Conservation (phyloP, 2,329 filamentous ascomycete species). For the Cytospora schulzeri region DNA sequence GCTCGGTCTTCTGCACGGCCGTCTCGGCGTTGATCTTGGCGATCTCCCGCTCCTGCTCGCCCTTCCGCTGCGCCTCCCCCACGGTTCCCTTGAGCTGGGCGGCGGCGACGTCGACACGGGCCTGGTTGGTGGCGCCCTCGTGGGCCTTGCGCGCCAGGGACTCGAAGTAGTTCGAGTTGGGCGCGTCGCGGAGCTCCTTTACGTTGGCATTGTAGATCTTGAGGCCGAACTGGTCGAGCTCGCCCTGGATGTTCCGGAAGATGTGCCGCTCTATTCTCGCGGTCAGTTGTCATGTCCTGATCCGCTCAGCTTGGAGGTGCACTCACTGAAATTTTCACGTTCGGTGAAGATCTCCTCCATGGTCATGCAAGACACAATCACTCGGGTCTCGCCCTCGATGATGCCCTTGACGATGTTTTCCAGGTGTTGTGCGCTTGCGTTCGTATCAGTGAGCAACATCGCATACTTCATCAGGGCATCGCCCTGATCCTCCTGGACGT, state of each 20-base stretch:
- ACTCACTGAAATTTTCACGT: conserved; percentile 37
- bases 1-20: conserved; percentile 61
- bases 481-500: conserved; percentile 50
- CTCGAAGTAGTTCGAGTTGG: conserved; percentile 79
- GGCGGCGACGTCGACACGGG: conserved; percentile 66
- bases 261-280: conserved; percentile 60
- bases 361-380: conserved; percentile 84
- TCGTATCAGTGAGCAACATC: conserved; percentile 69
- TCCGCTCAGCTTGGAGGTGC: no score
- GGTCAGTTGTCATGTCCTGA: background rate
- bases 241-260: conserved; percentile 74
- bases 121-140: conserved; percentile 82
- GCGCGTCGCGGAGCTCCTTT: conserved; percentile 84
- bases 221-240: conserved; percentile 79
- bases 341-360: conserved; percentile 74
- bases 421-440: conserved; percentile 50
- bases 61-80: conserved; percentile 76
- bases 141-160: conserved; percentile 82
- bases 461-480: conserved; percentile 80
- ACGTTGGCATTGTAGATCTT: conserved; percentile 75
- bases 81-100: conserved; percentile 69
- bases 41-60: conserved; percentile 81
- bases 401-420: conserved; percentile 87
- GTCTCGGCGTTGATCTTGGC: conserved; percentile 87
- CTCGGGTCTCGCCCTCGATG: conserved; percentile 84